Evolutionary conservation across 331 rosid genomes (phyloP).

Genomic region (Spiraea crenata): DNA sequence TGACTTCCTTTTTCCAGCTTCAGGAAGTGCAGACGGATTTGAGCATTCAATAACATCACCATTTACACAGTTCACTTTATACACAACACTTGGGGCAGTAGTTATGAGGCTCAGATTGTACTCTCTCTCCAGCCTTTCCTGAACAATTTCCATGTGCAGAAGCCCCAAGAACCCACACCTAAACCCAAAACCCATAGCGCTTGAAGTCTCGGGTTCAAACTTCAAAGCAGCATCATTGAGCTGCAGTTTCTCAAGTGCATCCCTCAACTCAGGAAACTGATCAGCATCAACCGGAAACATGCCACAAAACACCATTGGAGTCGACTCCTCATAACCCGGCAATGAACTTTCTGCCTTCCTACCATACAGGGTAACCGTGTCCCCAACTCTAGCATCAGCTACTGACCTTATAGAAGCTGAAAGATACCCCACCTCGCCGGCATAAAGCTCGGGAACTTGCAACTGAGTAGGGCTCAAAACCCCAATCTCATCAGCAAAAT

Average conservation of each 20-base stretch:
- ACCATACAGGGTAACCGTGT: slow-evolving; percentile 64
- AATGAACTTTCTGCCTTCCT: slow-evolving; percentile 67
- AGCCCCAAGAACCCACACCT: slow-evolving; percentile 95
- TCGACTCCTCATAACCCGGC: slow-evolving; percentile 91
- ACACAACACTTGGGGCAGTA: slow-evolving; percentile 95
- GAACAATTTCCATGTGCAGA: slow-evolving; percentile 95
- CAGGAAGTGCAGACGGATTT: slow-evolving; percentile 86
- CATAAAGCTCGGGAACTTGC: slow-evolving; percentile 67
- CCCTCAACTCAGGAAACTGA: slow-evolving; percentile 93
- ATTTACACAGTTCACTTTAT: slow-evolving; percentile 69
- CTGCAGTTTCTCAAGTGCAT: slow-evolving; percentile 95
- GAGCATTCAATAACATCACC: slow-evolving; percentile 94
- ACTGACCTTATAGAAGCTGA: slow-evolving; percentile 96
- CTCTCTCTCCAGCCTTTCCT: slow-evolving; percentile 97
- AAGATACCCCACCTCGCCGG: slow-evolving; percentile 96
- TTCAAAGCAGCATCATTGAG: slow-evolving; percentile 95
- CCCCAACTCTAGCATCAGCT: slow-evolving; percentile 97
- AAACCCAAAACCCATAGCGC: slow-evolving; percentile 99
- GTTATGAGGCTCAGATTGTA: slow-evolving; percentile 87
- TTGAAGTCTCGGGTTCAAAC: slow-evolving; percentile 96
- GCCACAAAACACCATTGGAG: slow-evolving; percentile 98
- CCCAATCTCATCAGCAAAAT: slow-evolving; percentile 90
- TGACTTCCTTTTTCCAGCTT: slow-evolving; percentile 71
- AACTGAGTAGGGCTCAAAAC: slow-evolving; percentile 86
- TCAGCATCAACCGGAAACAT: slow-evolving; percentile 96